A percentile compares a stretch with the other conserved stretches of the same genome.
Evolutionary conservation across 2,329 filamentous ascomycete genomes (phyloP).

Genomic region (Remersonia thermophila): DNA sequence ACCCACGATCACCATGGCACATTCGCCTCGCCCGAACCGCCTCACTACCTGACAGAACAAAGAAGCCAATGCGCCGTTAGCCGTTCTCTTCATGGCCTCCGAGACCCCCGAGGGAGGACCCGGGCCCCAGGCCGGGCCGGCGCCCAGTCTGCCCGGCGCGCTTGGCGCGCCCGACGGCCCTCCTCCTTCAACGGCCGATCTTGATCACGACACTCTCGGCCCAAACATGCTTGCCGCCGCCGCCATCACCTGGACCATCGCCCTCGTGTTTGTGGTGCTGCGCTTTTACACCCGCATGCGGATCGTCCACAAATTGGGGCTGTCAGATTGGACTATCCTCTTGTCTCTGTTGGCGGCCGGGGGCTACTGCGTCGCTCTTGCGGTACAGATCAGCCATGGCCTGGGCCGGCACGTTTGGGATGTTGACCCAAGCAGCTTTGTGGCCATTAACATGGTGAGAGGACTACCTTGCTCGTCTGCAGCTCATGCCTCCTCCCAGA

Average conservation of each 20-base stretch:
- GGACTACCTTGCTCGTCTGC: neutral
- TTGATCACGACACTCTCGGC: constrained; percentile 3
- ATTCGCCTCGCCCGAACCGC: too few relatives aligned
- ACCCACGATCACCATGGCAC: too few relatives aligned
- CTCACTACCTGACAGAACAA: too few relatives aligned
- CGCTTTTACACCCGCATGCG: constrained; percentile 26
- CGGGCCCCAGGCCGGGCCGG: too few relatives aligned
- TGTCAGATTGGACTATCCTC: constrained; percentile 25
- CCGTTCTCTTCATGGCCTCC: too few relatives aligned
- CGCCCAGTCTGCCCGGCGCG: too few relatives aligned
- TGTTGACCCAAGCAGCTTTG: constrained; percentile 1
- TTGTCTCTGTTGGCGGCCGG: constrained; percentile 19
- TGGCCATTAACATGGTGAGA: constrained; percentile 8
- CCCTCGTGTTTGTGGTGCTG: constrained; percentile 22
- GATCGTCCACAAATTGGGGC: constrained; percentile 24
- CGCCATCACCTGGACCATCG: constrained; percentile 17
- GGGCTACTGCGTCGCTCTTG: constrained; percentile 8
- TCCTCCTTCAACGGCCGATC: too few relatives aligned
- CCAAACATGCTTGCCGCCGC: constrained; percentile 14
- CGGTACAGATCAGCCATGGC: constrained; percentile 10
- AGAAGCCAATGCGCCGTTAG: too few relatives aligned
- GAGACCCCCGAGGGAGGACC: too few relatives aligned
- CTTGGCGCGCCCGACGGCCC: too few relatives aligned
- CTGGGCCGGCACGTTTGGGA: constrained; percentile 14
- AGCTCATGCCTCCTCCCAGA: too few relatives aligned